Base-by-base conservation (phyloP, 106 monocot species). In the Narthecium ossifragum region DNA sequence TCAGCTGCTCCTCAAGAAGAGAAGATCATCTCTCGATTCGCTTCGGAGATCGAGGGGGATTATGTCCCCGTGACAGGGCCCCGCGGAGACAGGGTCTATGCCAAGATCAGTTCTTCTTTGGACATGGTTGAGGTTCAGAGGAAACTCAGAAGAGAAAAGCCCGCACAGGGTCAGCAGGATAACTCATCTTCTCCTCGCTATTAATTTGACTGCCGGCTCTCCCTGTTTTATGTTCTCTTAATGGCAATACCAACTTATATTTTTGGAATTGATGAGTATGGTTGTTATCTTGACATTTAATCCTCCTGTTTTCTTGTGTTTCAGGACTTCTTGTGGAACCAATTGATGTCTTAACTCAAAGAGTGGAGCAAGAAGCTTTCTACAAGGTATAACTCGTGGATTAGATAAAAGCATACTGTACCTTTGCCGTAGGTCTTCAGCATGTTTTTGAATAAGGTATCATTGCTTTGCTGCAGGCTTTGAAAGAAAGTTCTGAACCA, bases 31-130 rank as follows among this genome's bases (percentile, higher is more conserved):
- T 86, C 84, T n/a, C 84, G 81, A 32, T 98, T 81, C 39, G 80
- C 72, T 14, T 72, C 79, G n/a, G 96, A 90, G 48, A 98, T 98
- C 30, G 73, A 81, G 13, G 96, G 96, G 13, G 76, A 81, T 13
- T 90, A 62, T 68, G 53, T 90, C 25, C 66, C 96, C 8, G 76
- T 98, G 61, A 98, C 90, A 0, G 84, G 81, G 23, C 79, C 86
- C 3, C 18, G 37, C 54, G 96, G 96, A 9, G 74, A 87, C 25
- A 77, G 90, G 67, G 90, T 98, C 5, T 98, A 98, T 59, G 86
- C 84, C 18, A 86, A 90, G 62, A 23, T 89, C 65, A 50, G 53
- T 27, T 53, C 62, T 27, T 53, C 62, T 1, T 36, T 17, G 17
- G 61, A 34, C 54, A 29, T 51, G 11, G 75, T 8, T 12, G 70